phyloP scores from a whole-genome alignment of 768 basidiomycete species.

The Xerocomus brunneocitrinus region DNA sequence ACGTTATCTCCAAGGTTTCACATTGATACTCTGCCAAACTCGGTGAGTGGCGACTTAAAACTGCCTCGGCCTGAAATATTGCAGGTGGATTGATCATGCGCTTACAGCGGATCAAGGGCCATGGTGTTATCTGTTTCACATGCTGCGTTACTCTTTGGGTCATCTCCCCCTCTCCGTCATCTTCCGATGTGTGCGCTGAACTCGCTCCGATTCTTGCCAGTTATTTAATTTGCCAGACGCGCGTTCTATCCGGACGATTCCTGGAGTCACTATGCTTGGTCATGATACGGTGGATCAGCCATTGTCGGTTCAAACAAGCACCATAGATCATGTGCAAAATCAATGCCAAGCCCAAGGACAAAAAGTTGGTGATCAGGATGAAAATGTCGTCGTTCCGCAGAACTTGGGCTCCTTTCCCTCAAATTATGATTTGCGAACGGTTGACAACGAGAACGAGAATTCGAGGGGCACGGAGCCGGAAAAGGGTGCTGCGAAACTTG shows the following conservation, averaged over 20 bases:
- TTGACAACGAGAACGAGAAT: slow-evolving; percentile 1
- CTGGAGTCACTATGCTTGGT: not conserved
- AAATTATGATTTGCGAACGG: not conserved
- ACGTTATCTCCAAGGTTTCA: not conserved
- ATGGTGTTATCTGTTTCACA: not conserved
- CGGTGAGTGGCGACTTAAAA: not conserved
- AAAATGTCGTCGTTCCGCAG: too few relatives aligned
- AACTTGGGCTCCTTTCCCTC: not conserved
- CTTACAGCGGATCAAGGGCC: not conserved
- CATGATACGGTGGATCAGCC: not conserved
- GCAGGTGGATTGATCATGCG: not conserved
- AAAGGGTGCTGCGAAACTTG: slow-evolving; percentile 1
- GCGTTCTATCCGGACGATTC: too few relatives aligned
- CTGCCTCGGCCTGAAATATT: not conserved
- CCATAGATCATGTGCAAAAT: not conserved
- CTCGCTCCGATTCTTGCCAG: not conserved
- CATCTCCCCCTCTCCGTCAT: not conserved
- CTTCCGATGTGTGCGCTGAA: not conserved
- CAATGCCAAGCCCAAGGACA: not conserved
- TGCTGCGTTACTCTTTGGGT: not conserved
- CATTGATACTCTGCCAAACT: not conserved
- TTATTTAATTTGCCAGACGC: not conserved
- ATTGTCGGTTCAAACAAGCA: not conserved
- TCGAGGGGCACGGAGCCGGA: slow-evolving; percentile 3
- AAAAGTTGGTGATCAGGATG: not conserved